Base-by-base conservation (phyloP, 805 yeast species). In the Metschnikowia baotianmanensis region DNA sequence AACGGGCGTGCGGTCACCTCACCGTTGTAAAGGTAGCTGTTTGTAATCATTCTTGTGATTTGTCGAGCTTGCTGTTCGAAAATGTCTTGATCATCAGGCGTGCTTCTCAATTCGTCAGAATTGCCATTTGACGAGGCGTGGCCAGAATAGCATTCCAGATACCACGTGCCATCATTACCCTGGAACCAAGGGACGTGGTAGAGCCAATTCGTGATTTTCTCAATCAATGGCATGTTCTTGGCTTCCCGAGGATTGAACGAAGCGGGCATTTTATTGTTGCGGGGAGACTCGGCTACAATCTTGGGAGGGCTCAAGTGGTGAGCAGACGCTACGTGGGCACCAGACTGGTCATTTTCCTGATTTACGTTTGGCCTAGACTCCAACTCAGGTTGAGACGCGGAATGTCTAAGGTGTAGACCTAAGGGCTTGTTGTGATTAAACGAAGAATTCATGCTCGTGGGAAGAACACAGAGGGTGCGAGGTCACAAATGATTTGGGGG, bases 171-270 rank as follows among this genome's bases (percentile, higher is more conserved):
- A 28, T 47, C 53, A 15, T 58, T 46, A 0, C 62, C 54, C 36
- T 61, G 68, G 7, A 70, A 55, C 55, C 55, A 51, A 1, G 90
- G 90, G 3, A 85, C 72, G 21, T 69, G 67, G 3, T 64, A 62
- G 25, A 85, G 72, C 93, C 93, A 85, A 6, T 58, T 62, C 27
- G 68, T 67, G 1, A 85, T 85, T 52, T 84, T 85, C 52, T 85
- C 91, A 34, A 61, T 65, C 46, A 72, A 76, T 1, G 79, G 71
- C 89, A 85, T 83, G 57, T 78, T 80, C 7, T 73, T 63, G 2
- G 80, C 78, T 22, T 61, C 61, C 52, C 87, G 68, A 10, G 91
- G 91, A 43, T 82, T 73, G 54, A 84, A 83, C 11, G 55, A 52
- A 1, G 63, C 45, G 1, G 83, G 82, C 38, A 77, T 70, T 16